Evolutionary conservation across 345 rosid genomes (phyloP), one percentile per base, ranked within the genome.

Genomic region (Lepidium aucheri): DNA sequence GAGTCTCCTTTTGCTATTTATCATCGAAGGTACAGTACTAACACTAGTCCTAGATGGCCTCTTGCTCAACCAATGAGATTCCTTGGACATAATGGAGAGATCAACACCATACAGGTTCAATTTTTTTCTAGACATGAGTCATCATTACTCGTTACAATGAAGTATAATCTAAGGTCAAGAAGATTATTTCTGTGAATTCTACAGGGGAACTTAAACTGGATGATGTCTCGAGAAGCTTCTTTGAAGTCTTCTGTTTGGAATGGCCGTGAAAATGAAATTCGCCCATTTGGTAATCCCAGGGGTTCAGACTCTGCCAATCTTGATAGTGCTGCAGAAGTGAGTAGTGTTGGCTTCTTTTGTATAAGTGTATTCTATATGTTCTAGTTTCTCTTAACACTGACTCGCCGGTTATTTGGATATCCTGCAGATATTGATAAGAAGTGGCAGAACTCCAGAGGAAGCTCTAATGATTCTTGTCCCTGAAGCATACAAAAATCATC

Each of bases 51-150:
- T 12, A 88, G 91, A 57, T 94, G 99, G 99, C 99, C 96, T 68
- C 91, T 94, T 76, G 99, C 99, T 73, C 99, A 94, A 74, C 99
- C 99, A 12, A 94, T 94, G 97, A 86, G 99, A 77, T 90, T 94
- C 74, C 97, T 94, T 78, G 99, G 99, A 81, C 99, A 94, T 74
- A 94, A 94, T 63, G 99, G 99, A 53, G 99, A 94, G 84, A 94
- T 94, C 77, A 94, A 94, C 67, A 94, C 99, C 64, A 85, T 94
- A 60, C 99, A 94, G 95, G 99, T 86, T 56, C 53, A 16, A 57
- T n/a, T 74, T 24, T 49, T 28, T 20, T 60, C 52, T 44, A 50
- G 41, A 41, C 53, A 18, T 35, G 42, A 36, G 41, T 40, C 60
- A 22, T 41, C 20, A 16, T 4, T 30, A 17, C 22, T 13, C 17